Conservation (phyloP, 768 basidiomycete genomes). For the Hemileccinum impolitum region DNA sequence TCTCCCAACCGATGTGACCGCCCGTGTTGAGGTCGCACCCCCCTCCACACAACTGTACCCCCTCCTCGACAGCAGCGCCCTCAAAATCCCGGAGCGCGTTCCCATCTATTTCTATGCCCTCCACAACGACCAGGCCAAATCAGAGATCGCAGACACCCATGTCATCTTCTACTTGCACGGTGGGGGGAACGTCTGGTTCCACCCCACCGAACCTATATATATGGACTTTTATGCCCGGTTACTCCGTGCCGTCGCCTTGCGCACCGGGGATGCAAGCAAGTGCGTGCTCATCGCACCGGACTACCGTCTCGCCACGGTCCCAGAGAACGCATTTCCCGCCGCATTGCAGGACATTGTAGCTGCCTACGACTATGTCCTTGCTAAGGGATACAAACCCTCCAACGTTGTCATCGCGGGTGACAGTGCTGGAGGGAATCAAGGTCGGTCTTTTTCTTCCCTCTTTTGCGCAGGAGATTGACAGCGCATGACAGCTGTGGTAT, state of each 20-base stretch:
- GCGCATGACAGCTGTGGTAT: constrained; percentile 13
- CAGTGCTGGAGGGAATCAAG: constrained; percentile 25
- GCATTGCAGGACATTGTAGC: constrained; percentile 12
- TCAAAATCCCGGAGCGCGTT: constrained; percentile 16
- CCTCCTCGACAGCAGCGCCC: neutral
- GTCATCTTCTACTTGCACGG: constrained; percentile 24
- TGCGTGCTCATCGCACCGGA: constrained; percentile 5
- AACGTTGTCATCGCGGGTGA: constrained; percentile 23
- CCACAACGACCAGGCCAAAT: neutral
- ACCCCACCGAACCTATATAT: constrained; percentile 6
- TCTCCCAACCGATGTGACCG: constrained; percentile 8
- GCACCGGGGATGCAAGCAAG: neutral
- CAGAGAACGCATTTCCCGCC: constrained; percentile 8
- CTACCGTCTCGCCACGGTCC: constrained; percentile 6
- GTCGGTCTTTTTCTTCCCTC: constrained; percentile 3
- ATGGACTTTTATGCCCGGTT: neutral
- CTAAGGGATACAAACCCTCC: constrained; percentile 15
- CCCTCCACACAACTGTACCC: constrained; percentile 6
- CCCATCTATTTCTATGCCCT: constrained; percentile 20
- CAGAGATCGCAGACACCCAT: neutral
- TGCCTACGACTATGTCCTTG: constrained; percentile 22
- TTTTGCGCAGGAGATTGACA: neutral
- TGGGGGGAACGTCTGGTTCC: constrained; percentile 15
- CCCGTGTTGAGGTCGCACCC: constrained; percentile 16
- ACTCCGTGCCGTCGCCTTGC: neutral